These are phyloP conservation scores for Globisporangium acanthophoron DNA, from an alignment of 352 stramenopile genomes.

Conservation along the genomic window DNA sequence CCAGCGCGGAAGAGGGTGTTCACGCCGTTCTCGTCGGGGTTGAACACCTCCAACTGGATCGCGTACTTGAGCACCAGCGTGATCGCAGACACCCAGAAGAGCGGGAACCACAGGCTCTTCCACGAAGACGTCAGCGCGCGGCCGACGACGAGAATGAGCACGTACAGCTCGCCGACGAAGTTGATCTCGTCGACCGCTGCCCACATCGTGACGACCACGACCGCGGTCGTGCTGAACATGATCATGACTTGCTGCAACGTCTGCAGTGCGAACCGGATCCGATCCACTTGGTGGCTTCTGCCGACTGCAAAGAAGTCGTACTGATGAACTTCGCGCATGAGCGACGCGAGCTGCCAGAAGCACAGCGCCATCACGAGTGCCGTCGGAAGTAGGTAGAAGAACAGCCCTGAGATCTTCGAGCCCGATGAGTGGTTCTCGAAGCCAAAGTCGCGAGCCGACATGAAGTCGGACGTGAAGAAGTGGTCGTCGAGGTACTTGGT, in stretches of 20 bases:
- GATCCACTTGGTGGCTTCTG: constrained; percentile 44
- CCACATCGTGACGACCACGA: constrained; percentile 69
- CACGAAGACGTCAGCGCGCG: constrained; percentile 50
- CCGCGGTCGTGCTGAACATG: constrained; percentile 56
- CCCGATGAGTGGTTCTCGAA: constrained; percentile 58
- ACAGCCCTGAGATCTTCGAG: constrained; percentile 62
- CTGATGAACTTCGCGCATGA: constrained; percentile 54
- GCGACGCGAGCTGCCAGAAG: constrained; percentile 79
- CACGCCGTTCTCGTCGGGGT: constrained; percentile 17
- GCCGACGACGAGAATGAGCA: constrained; percentile 53
- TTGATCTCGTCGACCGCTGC: constrained; percentile 55
- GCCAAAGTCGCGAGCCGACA: constrained; percentile 67
- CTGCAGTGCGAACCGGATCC: constrained; percentile 46
- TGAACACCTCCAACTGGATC: constrained; percentile 62
- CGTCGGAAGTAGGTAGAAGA: constrained; percentile 75
- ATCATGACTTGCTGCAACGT: constrained; percentile 60
- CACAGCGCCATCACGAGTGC: constrained; percentile 63
- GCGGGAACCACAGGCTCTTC: constrained; percentile 69
- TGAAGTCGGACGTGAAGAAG: constrained; percentile 68
- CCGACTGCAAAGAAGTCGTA: constrained; percentile 66
- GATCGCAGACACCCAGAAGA: constrained; percentile 72
- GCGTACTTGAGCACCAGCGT: constrained; percentile 54
- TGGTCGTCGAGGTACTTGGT: constrained; percentile 53
- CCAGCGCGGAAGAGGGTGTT: constrained; percentile 35
- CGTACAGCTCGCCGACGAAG: constrained; percentile 60